These are phyloP conservation scores for Oryza rufipogon DNA, from an alignment of 176 grass and related monocot species.

Conservation along the genomic window DNA sequence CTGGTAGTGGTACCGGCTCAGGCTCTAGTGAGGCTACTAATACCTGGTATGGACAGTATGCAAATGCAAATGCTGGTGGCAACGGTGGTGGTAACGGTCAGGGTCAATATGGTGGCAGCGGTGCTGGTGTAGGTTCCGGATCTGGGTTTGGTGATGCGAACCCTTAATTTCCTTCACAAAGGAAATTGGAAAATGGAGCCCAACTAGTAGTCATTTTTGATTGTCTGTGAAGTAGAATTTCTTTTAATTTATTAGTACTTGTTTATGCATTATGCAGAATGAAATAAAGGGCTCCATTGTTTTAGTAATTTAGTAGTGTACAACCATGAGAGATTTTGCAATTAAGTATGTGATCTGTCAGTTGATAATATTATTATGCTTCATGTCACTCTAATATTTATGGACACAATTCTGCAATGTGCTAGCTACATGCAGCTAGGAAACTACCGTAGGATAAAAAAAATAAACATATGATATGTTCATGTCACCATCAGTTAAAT, in stretches of 20 bases:
- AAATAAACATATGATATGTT: no score
- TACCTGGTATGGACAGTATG: neutral
- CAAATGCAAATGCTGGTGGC: constrained; percentile 12
- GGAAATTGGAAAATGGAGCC: neutral
- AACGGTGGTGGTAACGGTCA: neutral
- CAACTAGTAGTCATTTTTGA: neutral
- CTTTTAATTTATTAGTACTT: neutral
- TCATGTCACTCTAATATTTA: no score
- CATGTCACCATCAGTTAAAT: no score
- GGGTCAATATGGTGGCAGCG: neutral
- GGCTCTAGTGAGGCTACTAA: neutral
- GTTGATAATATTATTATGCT: no score
- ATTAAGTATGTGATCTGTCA: neutral
- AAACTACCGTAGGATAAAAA: no score
- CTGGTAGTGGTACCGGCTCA: neutral
- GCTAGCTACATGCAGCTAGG: no score
- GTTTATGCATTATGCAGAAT: neutral
- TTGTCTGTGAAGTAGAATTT: neutral
- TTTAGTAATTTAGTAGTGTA: neutral
- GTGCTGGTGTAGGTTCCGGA: neutral
- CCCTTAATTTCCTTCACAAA: neutral
- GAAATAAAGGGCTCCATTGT: constrained; percentile 1
- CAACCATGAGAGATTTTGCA: neutral
- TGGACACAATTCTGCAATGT: no score
- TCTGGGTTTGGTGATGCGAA: constrained; percentile 2